phyloP scores from a whole-genome alignment of 2,329 filamentous ascomycete species.

The Fusarium palustre region DNA sequence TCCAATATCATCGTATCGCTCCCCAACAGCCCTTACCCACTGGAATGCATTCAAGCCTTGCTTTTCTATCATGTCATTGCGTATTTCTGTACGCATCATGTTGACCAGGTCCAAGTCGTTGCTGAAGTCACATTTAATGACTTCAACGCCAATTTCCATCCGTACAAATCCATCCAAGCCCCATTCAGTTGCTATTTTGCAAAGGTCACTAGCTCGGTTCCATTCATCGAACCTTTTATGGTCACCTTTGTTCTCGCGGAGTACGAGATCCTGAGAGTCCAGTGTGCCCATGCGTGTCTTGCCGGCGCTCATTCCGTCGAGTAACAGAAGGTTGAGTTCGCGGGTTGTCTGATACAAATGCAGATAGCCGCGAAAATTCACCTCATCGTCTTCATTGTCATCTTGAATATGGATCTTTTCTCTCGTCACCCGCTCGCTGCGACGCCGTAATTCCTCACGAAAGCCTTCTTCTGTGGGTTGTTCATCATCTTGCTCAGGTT shows the following conservation, averaged over 20 bases:
- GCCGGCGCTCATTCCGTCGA: constrained; percentile 77
- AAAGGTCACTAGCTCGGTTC: constrained; percentile 66
- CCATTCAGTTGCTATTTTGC: constrained; percentile 63
- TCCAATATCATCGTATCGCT: constrained; percentile 61
- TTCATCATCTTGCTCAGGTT: background rate
- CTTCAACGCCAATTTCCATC: constrained; percentile 77
- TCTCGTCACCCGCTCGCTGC: background rate
- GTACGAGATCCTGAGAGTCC: constrained; percentile 73
- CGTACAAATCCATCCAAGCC: constrained; percentile 74
- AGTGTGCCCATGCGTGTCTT: constrained; percentile 75
- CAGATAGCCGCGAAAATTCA: constrained; percentile 65
- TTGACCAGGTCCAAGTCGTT: constrained; percentile 55
- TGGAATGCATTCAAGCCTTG: constrained; percentile 52
- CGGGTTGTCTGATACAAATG: constrained; percentile 73
- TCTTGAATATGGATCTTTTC: background rate
- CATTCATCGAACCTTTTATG: constrained; percentile 55
- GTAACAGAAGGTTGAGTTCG: constrained; percentile 70
- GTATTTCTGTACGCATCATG: constrained; percentile 45
- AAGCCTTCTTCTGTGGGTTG: background rate
- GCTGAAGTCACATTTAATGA: constrained; percentile 74
- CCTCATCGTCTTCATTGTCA: background rate
- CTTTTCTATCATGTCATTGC: constrained; percentile 29
- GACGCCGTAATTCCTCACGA: constrained; percentile 26
- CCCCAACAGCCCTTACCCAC: constrained; percentile 56
- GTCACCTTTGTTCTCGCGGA: constrained; percentile 57